These are phyloP conservation scores for Lactifluus hygrophoroides DNA, from an alignment of 768 basidiomycete species.

Conservation along the genomic window DNA sequence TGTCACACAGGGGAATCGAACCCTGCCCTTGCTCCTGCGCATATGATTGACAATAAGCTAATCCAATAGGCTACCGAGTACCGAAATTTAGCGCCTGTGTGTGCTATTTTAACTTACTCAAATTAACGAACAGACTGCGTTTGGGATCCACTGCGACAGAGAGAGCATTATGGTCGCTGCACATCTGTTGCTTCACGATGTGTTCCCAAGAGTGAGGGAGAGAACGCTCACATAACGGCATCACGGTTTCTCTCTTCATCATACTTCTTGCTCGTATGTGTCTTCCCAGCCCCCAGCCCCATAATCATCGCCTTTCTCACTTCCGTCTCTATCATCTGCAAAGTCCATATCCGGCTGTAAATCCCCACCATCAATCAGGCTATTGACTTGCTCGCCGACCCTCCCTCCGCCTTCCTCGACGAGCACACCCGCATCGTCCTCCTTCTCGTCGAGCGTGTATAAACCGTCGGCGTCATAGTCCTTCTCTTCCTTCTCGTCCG, in stretches of 20 bases:
- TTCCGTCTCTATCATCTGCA: constrained; percentile 26
- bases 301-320: constrained; percentile 36
- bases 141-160: no score
- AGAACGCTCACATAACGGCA: background rate
- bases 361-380: constrained; percentile 5
- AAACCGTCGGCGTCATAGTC: constrained; percentile 42
- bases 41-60: background rate
- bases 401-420: constrained; percentile 34
- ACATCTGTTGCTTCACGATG: background rate
- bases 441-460: constrained; percentile 46
- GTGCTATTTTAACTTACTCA: background rate
- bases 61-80: constrained; percentile 12
- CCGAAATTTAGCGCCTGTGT: background rate
- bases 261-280: constrained; percentile 67
- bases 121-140: background rate
- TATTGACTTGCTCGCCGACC: constrained; percentile 20
- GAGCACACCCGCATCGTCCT: constrained; percentile 31
- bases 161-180: background rate
- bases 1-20: constrained; percentile 30
- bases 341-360: constrained; percentile 24
- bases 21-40: constrained; percentile 34
- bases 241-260: background rate
- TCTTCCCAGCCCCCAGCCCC: constrained; percentile 33
- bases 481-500: constrained; percentile 33
- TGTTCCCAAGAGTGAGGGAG: background rate